Conservation (phyloP, 352 stramenopile genomes). For the Elongisporangium undulatum region DNA sequence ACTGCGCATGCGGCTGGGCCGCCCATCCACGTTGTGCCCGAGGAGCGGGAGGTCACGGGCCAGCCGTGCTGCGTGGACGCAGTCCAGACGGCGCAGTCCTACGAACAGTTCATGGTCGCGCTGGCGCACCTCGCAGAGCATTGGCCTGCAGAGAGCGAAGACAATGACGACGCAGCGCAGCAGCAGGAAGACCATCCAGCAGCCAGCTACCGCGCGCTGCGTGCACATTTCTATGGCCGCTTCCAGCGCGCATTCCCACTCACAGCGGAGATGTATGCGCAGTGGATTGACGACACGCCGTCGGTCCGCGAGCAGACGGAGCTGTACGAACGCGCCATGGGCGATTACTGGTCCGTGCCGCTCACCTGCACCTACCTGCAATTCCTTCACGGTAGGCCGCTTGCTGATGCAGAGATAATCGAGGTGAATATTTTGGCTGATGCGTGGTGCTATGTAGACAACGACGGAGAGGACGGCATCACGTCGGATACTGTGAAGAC, state of each 20-base stretch:
- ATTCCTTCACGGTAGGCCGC: constrained; percentile 25
- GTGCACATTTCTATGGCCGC: constrained; percentile 24
- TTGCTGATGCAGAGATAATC: neutral
- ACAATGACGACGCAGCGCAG: neutral
- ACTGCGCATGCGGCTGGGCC: neutral
- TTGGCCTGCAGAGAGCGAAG: constrained; percentile 17
- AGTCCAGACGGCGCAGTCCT: constrained; percentile 13
- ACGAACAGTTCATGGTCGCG: constrained; percentile 31
- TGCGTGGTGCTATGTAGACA: constrained; percentile 1
- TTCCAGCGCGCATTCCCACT: constrained; percentile 61
- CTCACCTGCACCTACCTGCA: constrained; percentile 33
- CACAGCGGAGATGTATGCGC: constrained; percentile 45
- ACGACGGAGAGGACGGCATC: constrained; percentile 6
- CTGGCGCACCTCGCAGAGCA: constrained; percentile 27
- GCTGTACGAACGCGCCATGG: constrained; percentile 32
- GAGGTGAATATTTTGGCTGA: neutral
- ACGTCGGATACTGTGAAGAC: constrained; percentile 15
- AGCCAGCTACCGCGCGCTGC: constrained; percentile 17
- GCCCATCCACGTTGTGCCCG: constrained; percentile 19
- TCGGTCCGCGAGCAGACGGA: constrained; percentile 12
- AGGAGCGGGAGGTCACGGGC: constrained; percentile 14
- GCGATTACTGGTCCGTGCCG: constrained; percentile 57
- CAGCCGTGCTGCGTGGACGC: constrained; percentile 17
- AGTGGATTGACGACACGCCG: constrained; percentile 42
- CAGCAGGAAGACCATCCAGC: constrained; percentile 5